Conservation (phyloP, 2,329 filamentous ascomycete genomes). For the Colletotrichum graminicola region DNA sequence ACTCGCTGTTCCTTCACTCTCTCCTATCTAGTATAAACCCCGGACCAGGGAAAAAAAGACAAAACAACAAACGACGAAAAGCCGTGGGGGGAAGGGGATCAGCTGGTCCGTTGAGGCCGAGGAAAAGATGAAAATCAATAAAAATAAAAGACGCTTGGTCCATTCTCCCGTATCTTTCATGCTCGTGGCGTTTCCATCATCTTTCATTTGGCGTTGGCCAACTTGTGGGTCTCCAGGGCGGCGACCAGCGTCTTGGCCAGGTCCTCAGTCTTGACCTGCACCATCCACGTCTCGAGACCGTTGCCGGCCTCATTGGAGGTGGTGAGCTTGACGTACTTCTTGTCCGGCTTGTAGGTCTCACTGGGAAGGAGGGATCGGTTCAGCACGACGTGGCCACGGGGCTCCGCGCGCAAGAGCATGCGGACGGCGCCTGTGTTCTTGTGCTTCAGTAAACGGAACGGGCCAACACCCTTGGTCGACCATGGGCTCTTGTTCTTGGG, state of each 20-base stretch:
- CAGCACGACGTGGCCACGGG: slow-evolving; percentile 78
- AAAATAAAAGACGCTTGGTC: slow-evolving; percentile 21
- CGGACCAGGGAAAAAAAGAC: slow-evolving; percentile 15
- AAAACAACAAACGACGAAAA: neutral
- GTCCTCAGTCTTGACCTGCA: slow-evolving; percentile 76
- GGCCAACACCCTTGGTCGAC: slow-evolving; percentile 78
- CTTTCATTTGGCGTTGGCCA: slow-evolving; percentile 65
- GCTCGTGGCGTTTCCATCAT: slow-evolving; percentile 10
- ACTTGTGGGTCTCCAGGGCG: slow-evolving; percentile 56
- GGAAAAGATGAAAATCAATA: neutral
- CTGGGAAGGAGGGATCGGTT: slow-evolving; percentile 75
- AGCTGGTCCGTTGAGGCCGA: slow-evolving; percentile 5
- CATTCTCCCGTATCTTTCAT: slow-evolving; percentile 28
- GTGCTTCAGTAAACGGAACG: slow-evolving; percentile 79
- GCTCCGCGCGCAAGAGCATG: slow-evolving; percentile 80
- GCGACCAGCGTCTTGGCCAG: slow-evolving; percentile 54
- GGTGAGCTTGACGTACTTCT: slow-evolving; percentile 71
- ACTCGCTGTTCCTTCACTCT: slow-evolving; percentile 18
- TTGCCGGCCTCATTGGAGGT: slow-evolving; percentile 69
- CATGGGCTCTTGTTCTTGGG: slow-evolving; percentile 69
- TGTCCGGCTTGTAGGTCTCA: slow-evolving; percentile 71
- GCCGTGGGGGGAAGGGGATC: neutral
- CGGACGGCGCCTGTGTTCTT: slow-evolving; percentile 76
- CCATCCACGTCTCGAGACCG: slow-evolving; percentile 76
- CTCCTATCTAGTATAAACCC: slow-evolving; percentile 37